phyloP scores from a whole-genome alignment of 2,329 filamentous ascomycete genomes.

The Curvularia sp. region DNA sequence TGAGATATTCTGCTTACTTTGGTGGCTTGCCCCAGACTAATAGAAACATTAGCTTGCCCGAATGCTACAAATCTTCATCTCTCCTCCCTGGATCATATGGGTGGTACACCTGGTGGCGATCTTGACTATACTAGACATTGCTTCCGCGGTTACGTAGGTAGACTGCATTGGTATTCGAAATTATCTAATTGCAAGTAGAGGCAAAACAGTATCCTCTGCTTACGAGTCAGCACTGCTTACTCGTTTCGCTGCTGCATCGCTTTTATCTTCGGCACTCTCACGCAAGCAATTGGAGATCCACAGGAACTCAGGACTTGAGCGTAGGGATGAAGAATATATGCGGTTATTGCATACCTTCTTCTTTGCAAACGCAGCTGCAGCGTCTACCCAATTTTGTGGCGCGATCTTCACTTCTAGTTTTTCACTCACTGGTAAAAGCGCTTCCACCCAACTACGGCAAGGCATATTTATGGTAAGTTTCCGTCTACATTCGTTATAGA shows the following conservation, averaged over 20 bases:
- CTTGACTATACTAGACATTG: slow-evolving; percentile 11
- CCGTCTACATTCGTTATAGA: background rate
- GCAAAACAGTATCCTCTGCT: background rate
- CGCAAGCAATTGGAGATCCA: slow-evolving; percentile 8
- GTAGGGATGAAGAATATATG: slow-evolving; percentile 1
- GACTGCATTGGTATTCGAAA: background rate
- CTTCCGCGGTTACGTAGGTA: slow-evolving; percentile 8
- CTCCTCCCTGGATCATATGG: slow-evolving; percentile 12
- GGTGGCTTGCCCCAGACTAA: background rate
- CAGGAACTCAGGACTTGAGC: slow-evolving; percentile 6
- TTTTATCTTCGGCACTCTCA: slow-evolving; percentile 6
- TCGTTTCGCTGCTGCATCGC: slow-evolving; percentile 5
- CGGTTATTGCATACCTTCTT: slow-evolving; percentile 3
- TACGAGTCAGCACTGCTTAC: slow-evolving; percentile 11
- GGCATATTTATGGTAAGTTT: slow-evolving; percentile 8
- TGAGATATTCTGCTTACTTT: slow-evolving; percentile 6
- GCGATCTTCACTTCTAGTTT: slow-evolving; percentile 6
- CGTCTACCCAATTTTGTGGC: slow-evolving; percentile 2
- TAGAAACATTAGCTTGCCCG: slow-evolving; percentile 7
- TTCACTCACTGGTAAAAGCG: slow-evolving; percentile 2
- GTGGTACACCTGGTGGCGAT: slow-evolving; percentile 4
- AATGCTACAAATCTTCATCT: slow-evolving; percentile 10
- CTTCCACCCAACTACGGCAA: background rate
- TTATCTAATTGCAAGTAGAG: slow-evolving; percentile 8
- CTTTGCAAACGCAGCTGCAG: slow-evolving; percentile 1